Base-by-base conservation (phyloP, 257 asterid genomes). In the Datura wrightii region DNA sequence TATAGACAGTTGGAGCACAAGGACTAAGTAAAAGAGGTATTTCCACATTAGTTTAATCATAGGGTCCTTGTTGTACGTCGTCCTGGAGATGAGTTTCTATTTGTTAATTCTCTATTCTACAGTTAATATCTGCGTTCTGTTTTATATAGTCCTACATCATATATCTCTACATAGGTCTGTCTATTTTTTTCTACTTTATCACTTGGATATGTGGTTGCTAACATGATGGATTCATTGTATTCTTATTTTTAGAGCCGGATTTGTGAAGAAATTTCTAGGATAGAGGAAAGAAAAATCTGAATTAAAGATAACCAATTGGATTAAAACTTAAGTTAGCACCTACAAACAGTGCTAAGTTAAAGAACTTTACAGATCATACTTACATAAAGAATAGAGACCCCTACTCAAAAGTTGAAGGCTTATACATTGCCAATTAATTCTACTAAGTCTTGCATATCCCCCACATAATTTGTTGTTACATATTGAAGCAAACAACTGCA, bases 11-110 rank as follows among this genome's bases (percentile, higher is more conserved):
- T 83, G 46, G 82, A 85, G 84, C 82, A 55, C 81, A 80, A 80
- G 87, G 31, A 24, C 31, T 24, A 85, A 79, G 82, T 80, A 19
- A 85, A 79, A 79, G 87, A 85, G 87, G 87, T 85, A 85, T 13
- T 65, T 79, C 19, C 44, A 10, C 66, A 19, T 58, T 7, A 11
- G 16, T 42, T 44, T 72, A 71, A 44, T 72, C 58, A 44, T 44
- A 44, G 44, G 39, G 80, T 76, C 36, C 42, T 58, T 41, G 41
- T 1, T 74, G 37, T 72, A 19, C 19, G 58, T 72, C 8, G 31
- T 72, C 46, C n/a, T 72, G 58, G 41, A 7, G 80, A 48, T 72
- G 39, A 10, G 7, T 46, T 70, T 39, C 54, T 72, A 59, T 19
- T 48, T 72, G 41, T 46, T 46, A 46, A 46, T n/a, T 72, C 41